Evolutionary conservation across 306 rosid genomes (phyloP), one percentile per base, ranked within the genome.

Genomic region (Vigna hirtella): DNA sequence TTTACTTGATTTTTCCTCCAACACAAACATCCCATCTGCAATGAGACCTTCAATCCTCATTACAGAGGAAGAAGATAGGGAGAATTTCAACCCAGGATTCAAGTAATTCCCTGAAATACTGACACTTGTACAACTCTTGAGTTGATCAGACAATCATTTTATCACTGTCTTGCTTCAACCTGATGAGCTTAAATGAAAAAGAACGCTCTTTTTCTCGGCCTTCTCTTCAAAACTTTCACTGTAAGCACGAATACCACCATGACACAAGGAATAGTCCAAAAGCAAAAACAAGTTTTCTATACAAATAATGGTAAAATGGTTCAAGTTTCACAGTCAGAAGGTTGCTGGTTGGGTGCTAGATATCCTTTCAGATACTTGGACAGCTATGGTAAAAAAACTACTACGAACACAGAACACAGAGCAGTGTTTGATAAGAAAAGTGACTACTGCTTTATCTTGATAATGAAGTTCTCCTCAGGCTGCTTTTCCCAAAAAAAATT

Each of bases 401-500:
- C 55, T 7, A 34, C 15, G 12, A 43, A 49, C 75, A 58, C 20
- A 68, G 12, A 43, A 49, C 75, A 58, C 20, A 68, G 15, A 67
- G 9, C 38, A 42, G 24, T 38, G 43, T 8, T 58, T 50, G 45
- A 67, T 15, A 36, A 75, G 53, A 57, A 28, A 34, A 11, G 12
- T 50, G 22, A 45, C 82, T 86, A 81, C 18, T 84, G 50, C 24
- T 57, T 69, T 73, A 82, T 87, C 9, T 50, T 76, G 26, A 85
- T 64, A 0, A 76, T 14, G 38, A 88, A 96, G 62, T 86, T 86
- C 66, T 88, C 98, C 80, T 93, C 99, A 1, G 91, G 87, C 43
- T 79, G 94, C 81, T 78, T 89, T 81, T 85, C 63, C 98, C 98
- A 96, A 83, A 93, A 79, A 70, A 80, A 96, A 78, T 93, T 88